These are phyloP conservation scores for Epichloe gansuensis DNA, from an alignment of 2,329 filamentous ascomycete genomes.

Conservation along the genomic window DNA sequence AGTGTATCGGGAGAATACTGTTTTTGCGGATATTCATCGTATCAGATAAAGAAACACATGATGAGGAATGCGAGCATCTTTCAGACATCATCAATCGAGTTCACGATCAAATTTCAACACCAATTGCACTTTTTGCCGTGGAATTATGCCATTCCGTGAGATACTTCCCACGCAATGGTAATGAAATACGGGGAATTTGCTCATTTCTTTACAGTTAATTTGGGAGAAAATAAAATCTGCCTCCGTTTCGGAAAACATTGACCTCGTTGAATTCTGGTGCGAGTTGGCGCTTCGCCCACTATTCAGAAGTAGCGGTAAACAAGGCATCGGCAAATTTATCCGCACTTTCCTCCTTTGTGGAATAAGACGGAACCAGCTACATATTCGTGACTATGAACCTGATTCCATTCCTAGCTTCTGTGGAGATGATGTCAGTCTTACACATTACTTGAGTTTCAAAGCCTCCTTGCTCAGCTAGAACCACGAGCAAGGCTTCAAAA, in stretches of 20 bases:
- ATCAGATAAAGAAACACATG: slow-evolving; percentile 30
- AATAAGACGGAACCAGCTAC: slow-evolving; percentile 31
- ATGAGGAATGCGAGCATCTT: slow-evolving; percentile 12
- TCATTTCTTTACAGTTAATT: slow-evolving; percentile 43
- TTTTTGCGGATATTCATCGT: slow-evolving; percentile 57
- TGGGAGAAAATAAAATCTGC: slow-evolving; percentile 65
- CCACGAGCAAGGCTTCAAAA: slow-evolving; percentile 44
- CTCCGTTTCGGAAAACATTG: slow-evolving; percentile 38
- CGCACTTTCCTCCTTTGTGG: slow-evolving; percentile 66
- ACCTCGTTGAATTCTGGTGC: slow-evolving; percentile 57
- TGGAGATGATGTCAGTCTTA: slow-evolving; percentile 47
- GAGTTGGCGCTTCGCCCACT: slow-evolving; percentile 50
- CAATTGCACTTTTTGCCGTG: slow-evolving; percentile 47
- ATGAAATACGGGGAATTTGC: neutral
- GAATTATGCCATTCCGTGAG: slow-evolving; percentile 55
- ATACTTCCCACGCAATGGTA: neutral
- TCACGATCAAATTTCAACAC: slow-evolving; percentile 27
- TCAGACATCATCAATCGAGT: slow-evolving; percentile 22
- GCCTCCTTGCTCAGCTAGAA: slow-evolving; percentile 49
- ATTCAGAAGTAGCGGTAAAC: slow-evolving; percentile 51
- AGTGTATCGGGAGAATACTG: slow-evolving; percentile 57
- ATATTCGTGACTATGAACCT: slow-evolving; percentile 29
- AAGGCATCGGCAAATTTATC: slow-evolving; percentile 52
- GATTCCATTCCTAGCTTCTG: slow-evolving; percentile 42
- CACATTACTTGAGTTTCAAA: slow-evolving; percentile 65